phyloP scores from a whole-genome alignment of 345 rosid species.

The Psidium guajava region DNA sequence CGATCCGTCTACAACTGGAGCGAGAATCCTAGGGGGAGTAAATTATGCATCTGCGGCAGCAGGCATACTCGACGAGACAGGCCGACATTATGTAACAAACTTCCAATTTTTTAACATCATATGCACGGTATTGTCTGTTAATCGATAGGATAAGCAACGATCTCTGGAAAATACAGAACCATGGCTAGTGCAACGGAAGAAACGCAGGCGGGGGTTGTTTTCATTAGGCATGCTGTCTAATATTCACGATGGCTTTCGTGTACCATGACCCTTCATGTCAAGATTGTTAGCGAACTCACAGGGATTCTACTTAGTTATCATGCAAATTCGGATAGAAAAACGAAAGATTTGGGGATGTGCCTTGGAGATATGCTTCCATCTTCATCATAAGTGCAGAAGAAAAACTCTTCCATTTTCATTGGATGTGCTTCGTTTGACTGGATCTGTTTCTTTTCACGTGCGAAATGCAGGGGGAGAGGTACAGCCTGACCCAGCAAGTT shows the following conservation, averaged over 20 bases:
- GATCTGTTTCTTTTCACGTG: background rate
- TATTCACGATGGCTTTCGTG: background rate
- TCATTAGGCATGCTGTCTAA: background rate
- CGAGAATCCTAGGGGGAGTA: slow-evolving; percentile 50
- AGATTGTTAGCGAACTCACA: background rate
- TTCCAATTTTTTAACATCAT: background rate
- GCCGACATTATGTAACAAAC: slow-evolving; percentile 51
- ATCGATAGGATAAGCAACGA: background rate
- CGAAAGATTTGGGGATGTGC: background rate
- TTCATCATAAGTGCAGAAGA: background rate
- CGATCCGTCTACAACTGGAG: slow-evolving; percentile 50
- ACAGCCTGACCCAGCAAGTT: slow-evolving; percentile 54
- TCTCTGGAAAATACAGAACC: background rate
- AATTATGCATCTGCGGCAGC: slow-evolving; percentile 92
- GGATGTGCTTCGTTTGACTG: background rate
- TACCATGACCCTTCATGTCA: background rate
- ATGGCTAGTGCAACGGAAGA: background rate
- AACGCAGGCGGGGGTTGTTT: background rate
- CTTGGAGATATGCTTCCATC: background rate
- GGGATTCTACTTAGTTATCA: background rate
- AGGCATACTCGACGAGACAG: slow-evolving; percentile 78
- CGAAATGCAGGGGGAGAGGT: slow-evolving; percentile 44
- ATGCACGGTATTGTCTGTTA: background rate
- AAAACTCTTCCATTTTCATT: background rate
- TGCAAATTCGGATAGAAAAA: background rate